These are phyloP conservation scores for Thalassiosira hispida DNA, from an alignment of 352 stramenopile species.

Conservation along the genomic window DNA sequence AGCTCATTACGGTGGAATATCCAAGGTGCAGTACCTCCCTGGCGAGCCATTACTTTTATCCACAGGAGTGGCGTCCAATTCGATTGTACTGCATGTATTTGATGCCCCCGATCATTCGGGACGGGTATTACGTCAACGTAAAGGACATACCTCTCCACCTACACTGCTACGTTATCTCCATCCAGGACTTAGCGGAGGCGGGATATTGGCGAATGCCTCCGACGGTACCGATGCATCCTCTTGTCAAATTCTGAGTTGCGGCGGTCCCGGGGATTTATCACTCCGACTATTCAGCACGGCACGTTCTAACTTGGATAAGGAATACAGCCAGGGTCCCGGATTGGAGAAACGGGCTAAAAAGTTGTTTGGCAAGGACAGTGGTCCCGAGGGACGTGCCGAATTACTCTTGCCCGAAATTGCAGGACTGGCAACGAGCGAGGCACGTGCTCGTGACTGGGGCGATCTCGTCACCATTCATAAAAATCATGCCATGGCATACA, in stretches of 20 bases:
- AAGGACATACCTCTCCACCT: constrained; percentile 75
- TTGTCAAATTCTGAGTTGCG: constrained; percentile 77
- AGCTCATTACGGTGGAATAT: constrained; percentile 74
- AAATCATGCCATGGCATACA: constrained; percentile 91
- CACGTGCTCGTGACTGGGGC: constrained; percentile 89
- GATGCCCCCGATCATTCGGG: constrained; percentile 81
- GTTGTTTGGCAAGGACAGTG: constrained; percentile 70
- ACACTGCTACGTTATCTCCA: constrained; percentile 74
- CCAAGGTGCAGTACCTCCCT: constrained; percentile 72
- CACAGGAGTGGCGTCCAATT: constrained; percentile 70
- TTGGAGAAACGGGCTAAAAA: constrained; percentile 91
- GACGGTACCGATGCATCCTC: constrained; percentile 78
- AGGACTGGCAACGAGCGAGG: constrained; percentile 91
- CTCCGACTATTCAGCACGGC: constrained; percentile 80
- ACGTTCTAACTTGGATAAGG: constrained; percentile 77
- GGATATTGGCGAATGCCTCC: constrained; percentile 59
- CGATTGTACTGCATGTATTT: constrained; percentile 79
- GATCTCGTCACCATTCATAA: constrained; percentile 95
- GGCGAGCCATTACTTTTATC: constrained; percentile 79
- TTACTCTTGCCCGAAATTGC: constrained; percentile 92
- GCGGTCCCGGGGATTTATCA: constrained; percentile 62
- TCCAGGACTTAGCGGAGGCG: constrained; percentile 53
- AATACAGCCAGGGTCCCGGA: constrained; percentile 83
- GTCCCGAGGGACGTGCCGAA: constrained; percentile 85
- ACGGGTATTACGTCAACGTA: constrained; percentile 66